Conservation (phyloP, 768 basidiomycete species). For the Omphalotus guepiniiformis region DNA sequence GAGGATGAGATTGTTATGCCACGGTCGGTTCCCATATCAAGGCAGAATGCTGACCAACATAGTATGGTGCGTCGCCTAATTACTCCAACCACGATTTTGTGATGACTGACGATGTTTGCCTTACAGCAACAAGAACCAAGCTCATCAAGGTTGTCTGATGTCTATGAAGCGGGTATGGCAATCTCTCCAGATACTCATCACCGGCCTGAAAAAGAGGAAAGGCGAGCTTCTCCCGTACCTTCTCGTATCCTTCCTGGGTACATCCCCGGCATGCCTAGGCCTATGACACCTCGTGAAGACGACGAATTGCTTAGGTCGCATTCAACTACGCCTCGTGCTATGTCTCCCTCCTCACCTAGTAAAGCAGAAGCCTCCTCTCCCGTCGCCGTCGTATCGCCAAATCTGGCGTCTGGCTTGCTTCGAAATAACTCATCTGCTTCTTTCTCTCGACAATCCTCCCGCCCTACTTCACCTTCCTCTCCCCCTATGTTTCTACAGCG, state of each 20-base stretch:
- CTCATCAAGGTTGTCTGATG: constrained; percentile 32
- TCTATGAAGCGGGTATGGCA: constrained; percentile 64
- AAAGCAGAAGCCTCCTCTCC: constrained; percentile 26
- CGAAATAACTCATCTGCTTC: constrained; percentile 58
- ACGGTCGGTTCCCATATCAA: constrained; percentile 50
- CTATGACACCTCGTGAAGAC: constrained; percentile 88
- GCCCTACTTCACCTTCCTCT: constrained; percentile 45
- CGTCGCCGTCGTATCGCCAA: constrained; percentile 32
- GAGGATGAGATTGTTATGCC: constrained; percentile 79
- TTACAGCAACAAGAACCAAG: constrained; percentile 30
- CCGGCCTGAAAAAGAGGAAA: constrained; percentile 42
- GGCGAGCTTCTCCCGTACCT: constrained; percentile 59
- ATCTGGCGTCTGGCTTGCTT: constrained; percentile 32
- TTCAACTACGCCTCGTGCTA: constrained; percentile 78
- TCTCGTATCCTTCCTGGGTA: constrained; percentile 72
- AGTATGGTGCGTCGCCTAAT: constrained; percentile 24
- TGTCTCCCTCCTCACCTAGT: constrained; percentile 49
- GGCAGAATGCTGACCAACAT: constrained; percentile 31
- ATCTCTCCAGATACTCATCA: constrained; percentile 61
- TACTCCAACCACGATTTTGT: no score
- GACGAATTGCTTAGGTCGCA: constrained; percentile 66
- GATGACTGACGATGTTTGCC: no score
- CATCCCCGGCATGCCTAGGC: constrained; percentile 86
- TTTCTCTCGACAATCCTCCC: constrained; percentile 37
- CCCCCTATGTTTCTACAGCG: constrained; percentile 52